Evolutionary conservation across 2,329 filamentous ascomycete genomes (phyloP).

Genomic region (Leptodontidium sp.): DNA sequence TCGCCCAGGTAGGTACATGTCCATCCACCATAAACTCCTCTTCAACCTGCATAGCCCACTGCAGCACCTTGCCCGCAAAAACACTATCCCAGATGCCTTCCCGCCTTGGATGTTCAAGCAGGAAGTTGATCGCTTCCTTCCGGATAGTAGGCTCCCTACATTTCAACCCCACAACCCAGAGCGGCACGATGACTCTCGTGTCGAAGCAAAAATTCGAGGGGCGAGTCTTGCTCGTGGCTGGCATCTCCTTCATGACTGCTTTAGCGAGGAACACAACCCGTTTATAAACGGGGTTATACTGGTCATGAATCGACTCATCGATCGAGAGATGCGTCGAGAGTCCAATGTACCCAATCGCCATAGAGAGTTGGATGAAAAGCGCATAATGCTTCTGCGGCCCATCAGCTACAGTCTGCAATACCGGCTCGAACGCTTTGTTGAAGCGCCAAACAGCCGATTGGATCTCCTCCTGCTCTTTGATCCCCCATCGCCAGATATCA

Average conservation of each 20-base stretch:
- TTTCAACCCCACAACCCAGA: slow-evolving; percentile 71
- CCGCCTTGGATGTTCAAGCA: slow-evolving; percentile 62
- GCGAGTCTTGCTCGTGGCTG: slow-evolving; percentile 20
- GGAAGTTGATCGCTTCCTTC: slow-evolving; percentile 66
- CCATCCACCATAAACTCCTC: slow-evolving; percentile 32
- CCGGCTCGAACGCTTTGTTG: slow-evolving; percentile 29
- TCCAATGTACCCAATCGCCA: slow-evolving; percentile 31
- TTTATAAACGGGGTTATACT: slow-evolving; percentile 32
- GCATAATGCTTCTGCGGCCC: slow-evolving; percentile 31
- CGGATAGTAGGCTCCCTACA: slow-evolving; percentile 64
- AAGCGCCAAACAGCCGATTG: slow-evolving; percentile 32
- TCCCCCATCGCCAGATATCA: slow-evolving; percentile 31
- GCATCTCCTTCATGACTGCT: slow-evolving; percentile 29
- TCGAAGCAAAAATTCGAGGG: slow-evolving; percentile 62
- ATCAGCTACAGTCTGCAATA: slow-evolving; percentile 19
- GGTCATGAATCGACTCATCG: slow-evolving; percentile 35
- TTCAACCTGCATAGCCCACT: slow-evolving; percentile 34
- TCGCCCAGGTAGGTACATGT: slow-evolving; percentile 32
- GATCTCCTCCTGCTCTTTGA: slow-evolving; percentile 32
- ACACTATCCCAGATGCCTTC: slow-evolving; percentile 65
- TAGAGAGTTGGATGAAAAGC: slow-evolving; percentile 29
- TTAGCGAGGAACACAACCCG: slow-evolving; percentile 30
- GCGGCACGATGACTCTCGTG: slow-evolving; percentile 67
- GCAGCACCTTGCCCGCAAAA: slow-evolving; percentile 33
- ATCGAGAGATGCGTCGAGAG: slow-evolving; percentile 25